Percentiles rank a stretch among this genome's conserved stretches.
Evolutionary conservation across 192 early-diverging fungal genomes (phyloP).

Genomic region (Spinellus fusiger): DNA sequence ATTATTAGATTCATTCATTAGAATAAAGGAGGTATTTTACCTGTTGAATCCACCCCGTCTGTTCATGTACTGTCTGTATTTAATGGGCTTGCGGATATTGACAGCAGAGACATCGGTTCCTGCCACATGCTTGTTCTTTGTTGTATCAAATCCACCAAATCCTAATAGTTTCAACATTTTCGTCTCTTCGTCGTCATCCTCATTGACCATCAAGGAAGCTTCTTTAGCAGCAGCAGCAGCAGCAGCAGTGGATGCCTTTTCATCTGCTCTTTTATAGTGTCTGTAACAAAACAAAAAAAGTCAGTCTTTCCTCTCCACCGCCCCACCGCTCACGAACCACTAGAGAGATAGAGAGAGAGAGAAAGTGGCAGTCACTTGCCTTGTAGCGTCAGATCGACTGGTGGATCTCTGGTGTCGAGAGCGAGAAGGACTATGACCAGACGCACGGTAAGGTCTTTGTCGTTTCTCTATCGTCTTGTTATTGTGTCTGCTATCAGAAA

Average conservation of each 20-base stretch:
- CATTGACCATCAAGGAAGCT: constrained; percentile 4
- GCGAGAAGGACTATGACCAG: background rate
- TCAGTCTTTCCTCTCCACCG: background rate
- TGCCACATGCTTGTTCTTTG: constrained; percentile 75
- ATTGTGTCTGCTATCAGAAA: no score
- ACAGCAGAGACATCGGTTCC: constrained; percentile 69
- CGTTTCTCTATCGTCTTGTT: background rate
- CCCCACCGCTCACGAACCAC: no score
- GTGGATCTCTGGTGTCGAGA: background rate
- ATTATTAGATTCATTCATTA: background rate
- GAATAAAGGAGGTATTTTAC: constrained; percentile 1
- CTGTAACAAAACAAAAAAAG: background rate
- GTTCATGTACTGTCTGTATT: constrained; percentile 94
- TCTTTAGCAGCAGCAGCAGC: background rate
- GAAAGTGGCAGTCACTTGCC: background rate
- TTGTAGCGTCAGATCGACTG: background rate
- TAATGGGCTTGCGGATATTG: constrained; percentile 79
- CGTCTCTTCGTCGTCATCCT: constrained; percentile 57
- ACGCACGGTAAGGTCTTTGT: no score
- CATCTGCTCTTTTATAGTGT: background rate
- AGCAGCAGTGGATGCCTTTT: background rate
- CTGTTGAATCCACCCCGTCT: constrained; percentile 73
- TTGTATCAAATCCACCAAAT: constrained; percentile 82
- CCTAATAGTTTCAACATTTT: constrained; percentile 86
- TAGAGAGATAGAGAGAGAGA: no score